phyloP scores from a whole-genome alignment of 768 basidiomycete genomes.

The Calocera cornea region DNA sequence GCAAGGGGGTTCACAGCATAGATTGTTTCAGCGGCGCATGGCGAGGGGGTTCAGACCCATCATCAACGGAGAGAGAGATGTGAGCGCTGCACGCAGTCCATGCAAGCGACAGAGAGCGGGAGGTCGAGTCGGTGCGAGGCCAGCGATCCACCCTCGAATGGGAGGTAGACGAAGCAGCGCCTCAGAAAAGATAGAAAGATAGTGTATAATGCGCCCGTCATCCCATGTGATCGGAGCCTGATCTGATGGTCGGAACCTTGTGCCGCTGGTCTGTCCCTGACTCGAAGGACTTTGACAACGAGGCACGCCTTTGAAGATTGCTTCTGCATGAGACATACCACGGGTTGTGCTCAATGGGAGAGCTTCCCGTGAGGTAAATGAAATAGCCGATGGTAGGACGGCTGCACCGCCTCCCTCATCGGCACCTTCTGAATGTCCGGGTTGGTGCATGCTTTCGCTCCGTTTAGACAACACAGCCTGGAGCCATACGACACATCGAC shows the following conservation, averaged over 20 bases:
- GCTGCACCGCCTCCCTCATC: not conserved
- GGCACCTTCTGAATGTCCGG: not conserved
- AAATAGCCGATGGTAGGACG: not conserved
- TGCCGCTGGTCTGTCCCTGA: slow-evolving; percentile 1
- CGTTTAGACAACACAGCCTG: slow-evolving; percentile 3
- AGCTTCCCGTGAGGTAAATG: not conserved
- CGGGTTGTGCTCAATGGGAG: not conserved
- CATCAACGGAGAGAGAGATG: not conserved
- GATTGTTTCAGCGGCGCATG: not conserved
- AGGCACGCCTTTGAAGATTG: not conserved
- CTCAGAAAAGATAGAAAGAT: not conserved
- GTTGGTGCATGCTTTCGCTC: not conserved
- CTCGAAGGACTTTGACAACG: not conserved
- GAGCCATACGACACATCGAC: not conserved
- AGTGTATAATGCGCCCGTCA: slow-evolving; percentile 3
- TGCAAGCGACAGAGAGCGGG: not conserved
- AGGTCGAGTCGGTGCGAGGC: not conserved
- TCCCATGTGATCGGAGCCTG: not conserved
- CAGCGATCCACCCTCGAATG: not conserved
- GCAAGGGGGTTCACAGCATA: slow-evolving; percentile 2
- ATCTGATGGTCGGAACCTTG: not conserved
- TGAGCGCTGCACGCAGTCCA: slow-evolving; percentile 4
- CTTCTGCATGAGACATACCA: not conserved
- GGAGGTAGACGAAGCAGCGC: not conserved
- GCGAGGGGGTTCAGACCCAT: not conserved